Evolutionary conservation across 176 grass and related monocot genomes (phyloP).

Genomic region (Juncus effusus): DNA sequence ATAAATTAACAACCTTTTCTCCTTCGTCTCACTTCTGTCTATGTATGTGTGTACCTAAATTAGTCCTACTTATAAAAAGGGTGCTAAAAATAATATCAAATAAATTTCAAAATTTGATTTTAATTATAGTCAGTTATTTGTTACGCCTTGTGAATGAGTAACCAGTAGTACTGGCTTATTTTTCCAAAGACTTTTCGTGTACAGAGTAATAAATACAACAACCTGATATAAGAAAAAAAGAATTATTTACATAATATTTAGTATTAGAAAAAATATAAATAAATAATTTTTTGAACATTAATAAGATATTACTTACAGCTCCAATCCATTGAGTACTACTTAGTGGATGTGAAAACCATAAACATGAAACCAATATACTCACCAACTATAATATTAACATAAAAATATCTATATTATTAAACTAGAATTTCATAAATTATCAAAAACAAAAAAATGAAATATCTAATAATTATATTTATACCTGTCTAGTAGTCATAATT

Average conservation of each 20-base stretch:
- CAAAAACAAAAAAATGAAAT: background rate
- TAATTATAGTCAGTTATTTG: background rate
- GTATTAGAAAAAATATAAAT: background rate
- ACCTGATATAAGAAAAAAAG: slow-evolving; percentile 35
- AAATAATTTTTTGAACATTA: background rate
- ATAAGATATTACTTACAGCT: slow-evolving; percentile 50
- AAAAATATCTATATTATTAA: slow-evolving; percentile 2
- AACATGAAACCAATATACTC: slow-evolving; percentile 84
- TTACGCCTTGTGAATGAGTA: slow-evolving; percentile 24
- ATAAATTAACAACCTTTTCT: too few species aligned
- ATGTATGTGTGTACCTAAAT: too few species aligned
- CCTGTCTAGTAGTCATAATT: slow-evolving; percentile 99
- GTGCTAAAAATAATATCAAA: background rate
- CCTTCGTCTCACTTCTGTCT: too few species aligned
- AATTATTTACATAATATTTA: slow-evolving; percentile 8
- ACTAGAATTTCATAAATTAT: background rate
- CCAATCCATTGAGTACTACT: slow-evolving; percentile 94
- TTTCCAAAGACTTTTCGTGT: slow-evolving; percentile 69
- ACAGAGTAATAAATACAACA: slow-evolving; percentile 72
- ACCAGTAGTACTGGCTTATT: slow-evolving; percentile 30
- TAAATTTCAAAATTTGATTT: slow-evolving; percentile 11
- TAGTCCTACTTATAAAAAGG: too few species aligned
- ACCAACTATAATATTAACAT: slow-evolving; percentile 51
- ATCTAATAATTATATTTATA: slow-evolving; percentile 7
- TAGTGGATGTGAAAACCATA: slow-evolving; percentile 91